Conservation (phyloP, 768 basidiomycete genomes). For the Termitomyces sp. region DNA sequence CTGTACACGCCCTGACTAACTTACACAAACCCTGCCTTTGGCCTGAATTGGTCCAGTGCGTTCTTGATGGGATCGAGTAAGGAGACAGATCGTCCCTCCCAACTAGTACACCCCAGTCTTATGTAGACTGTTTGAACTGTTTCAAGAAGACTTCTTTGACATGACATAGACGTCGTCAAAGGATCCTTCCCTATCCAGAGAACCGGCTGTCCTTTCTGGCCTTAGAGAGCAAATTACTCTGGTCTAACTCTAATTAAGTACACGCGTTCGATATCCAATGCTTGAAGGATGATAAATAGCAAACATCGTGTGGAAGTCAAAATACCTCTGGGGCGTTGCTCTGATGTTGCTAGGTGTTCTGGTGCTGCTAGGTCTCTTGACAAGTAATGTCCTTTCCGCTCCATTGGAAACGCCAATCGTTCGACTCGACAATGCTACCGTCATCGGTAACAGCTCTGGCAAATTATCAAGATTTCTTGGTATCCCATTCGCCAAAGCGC, state of each 20-base stretch:
- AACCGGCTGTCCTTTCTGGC: neutral
- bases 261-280: neutral
- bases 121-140: neutral
- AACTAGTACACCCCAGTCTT: no score
- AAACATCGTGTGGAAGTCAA: neutral
- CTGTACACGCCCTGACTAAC: no score
- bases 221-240: neutral
- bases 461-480: constrained; percentile 37
- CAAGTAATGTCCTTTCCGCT: constrained; percentile 9
- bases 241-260: neutral
- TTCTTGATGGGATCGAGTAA: no score
- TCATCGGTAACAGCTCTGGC: constrained; percentile 33
- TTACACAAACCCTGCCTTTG: no score
- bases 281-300: neutral
- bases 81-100: no score
- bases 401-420: constrained; percentile 27
- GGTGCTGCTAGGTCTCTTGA: neutral
- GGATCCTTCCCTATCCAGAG: neutral
- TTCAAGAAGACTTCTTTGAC: neutral
- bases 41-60: no score
- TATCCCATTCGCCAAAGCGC: constrained; percentile 50
- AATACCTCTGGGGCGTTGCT: neutral
- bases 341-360: neutral
- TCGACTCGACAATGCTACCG: constrained; percentile 35
- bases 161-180: neutral